Base-by-base conservation (phyloP, 768 basidiomycete species). In the Naganishia vaughanmartiniae region DNA sequence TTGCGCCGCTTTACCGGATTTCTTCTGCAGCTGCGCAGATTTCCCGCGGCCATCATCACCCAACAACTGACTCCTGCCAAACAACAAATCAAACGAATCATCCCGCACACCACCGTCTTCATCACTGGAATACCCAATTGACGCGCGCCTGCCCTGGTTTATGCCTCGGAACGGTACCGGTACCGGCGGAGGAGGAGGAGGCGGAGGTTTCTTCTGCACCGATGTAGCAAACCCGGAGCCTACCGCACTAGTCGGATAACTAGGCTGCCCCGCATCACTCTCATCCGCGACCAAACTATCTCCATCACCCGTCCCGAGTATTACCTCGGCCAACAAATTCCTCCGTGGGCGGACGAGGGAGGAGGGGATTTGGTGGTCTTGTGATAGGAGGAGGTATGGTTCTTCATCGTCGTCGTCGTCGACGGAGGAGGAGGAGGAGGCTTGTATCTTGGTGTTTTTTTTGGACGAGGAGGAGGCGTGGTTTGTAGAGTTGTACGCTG, bases 51-150 rank as follows among this genome's bases (percentile, higher is more conserved):
- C 17, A 15, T 15, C 10, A 42, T 12, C 34, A 12, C 6, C 34
- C 34, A 5, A 4, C 6, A 36, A 36, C 42, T 42, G 42, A 42
- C 42, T 9, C 42, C 17, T 42, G 2, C 33, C 33, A 14, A 12
- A 55, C 6, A 30, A 28, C 54, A n/a, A 19, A 17, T n/a, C 15
- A 55, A 63, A 63, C 60, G 60, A 63, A 63, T 45, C 60, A 63
- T 63, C 60, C 60, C 60, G 24, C 24, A 36, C 33, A 4, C 60
- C 60, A 7, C 60, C 60, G 3, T 45, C 60, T 14, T 24, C 33
- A 45, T 63, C 60, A 45, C 39, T 45, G 12, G 60, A 63, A 63
- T 63, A 63, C 19, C 39, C 60, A 28, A 63, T 63, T 0, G 39
- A 42, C 34, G 21, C 57, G 9, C 42, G 42, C 7, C 17, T 42